phyloP scores from a whole-genome alignment of 2,329 filamentous ascomycete species.

The Balansia obtecta region DNA sequence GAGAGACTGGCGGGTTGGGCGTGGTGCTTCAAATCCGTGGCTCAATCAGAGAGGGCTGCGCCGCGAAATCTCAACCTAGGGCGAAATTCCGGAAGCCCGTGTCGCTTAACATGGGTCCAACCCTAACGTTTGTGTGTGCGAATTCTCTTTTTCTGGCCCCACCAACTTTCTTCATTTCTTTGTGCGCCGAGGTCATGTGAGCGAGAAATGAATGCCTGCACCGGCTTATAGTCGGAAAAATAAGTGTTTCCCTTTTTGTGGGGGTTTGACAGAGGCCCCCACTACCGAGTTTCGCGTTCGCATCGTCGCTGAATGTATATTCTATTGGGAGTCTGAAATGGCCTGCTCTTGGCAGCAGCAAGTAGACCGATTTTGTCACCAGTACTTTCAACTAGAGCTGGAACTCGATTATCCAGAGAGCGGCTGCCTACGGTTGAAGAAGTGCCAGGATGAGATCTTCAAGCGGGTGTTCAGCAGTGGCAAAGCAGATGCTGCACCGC shows the following conservation, averaged over 20 bases:
- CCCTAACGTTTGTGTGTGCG: conserved; percentile 25
- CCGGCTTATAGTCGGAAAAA: neutral
- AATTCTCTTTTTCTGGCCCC: neutral
- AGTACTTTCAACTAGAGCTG: conserved; percentile 67
- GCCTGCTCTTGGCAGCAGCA: conserved; percentile 4
- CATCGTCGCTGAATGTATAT: neutral
- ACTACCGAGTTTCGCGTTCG: neutral
- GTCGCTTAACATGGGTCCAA: conserved; percentile 33
- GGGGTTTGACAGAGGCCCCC: no score
- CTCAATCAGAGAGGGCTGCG: conserved; percentile 16
- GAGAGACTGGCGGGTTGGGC: conserved; percentile 17
- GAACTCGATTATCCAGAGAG: conserved; percentile 51
- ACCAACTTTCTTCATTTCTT: neutral
- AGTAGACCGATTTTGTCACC: conserved; percentile 48
- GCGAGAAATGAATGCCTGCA: no score
- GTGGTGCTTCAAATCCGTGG: conserved; percentile 17
- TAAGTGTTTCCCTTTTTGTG: neutral
- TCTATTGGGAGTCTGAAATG: neutral
- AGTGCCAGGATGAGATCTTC: conserved; percentile 56
- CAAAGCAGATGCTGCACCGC: conserved; percentile 44
- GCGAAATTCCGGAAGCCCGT: conserved; percentile 23
- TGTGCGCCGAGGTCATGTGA: neutral
- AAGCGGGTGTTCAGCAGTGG: conserved; percentile 51
- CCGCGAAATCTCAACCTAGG: conserved; percentile 15
- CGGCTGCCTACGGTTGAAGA: conserved; percentile 42